Evolutionary conservation across 1,284 basidiomycete species (phyloP).

Genomic region (Cutaneotrichosporon mucoides): DNA sequence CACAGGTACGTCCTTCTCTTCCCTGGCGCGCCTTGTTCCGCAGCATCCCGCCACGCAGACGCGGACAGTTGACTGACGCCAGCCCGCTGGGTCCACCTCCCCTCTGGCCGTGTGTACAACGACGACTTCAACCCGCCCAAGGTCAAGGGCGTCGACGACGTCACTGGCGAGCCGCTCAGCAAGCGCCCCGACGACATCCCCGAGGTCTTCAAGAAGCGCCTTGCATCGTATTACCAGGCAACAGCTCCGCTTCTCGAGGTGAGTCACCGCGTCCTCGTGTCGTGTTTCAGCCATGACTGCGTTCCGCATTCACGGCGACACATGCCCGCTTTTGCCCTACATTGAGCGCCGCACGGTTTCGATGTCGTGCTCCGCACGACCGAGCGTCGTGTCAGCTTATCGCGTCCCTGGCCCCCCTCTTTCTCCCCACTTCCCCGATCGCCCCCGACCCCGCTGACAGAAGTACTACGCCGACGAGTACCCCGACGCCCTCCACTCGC

Average conservation of each 20-base stretch:
- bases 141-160: constrained; percentile 79
- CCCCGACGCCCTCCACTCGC: constrained; percentile 60
- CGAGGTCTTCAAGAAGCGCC: constrained; percentile 74
- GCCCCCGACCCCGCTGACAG: too few relatives aligned
- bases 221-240: constrained; percentile 76
- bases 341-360: too few relatives aligned
- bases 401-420: too few relatives aligned
- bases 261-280: constrained; percentile 6
- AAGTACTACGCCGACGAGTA: constrained; percentile 56
- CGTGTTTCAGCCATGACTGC: too few relatives aligned
- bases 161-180: constrained; percentile 83
- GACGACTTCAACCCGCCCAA: constrained; percentile 85
- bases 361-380: too few relatives aligned
- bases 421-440: too few relatives aligned
- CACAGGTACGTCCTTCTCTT: constrained; percentile 52
- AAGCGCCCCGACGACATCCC: constrained; percentile 91
- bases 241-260: constrained; percentile 74
- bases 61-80: constrained; percentile 1
- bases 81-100: constrained; percentile 90
- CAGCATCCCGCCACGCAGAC: neutral
- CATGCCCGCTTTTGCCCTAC: too few relatives aligned
- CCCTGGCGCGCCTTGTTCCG: neutral
- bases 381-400: too few relatives aligned
- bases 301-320: too few relatives aligned
- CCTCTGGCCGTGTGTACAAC: constrained; percentile 93